phyloP scores from a whole-genome alignment of 129 eudicot genomes.

The Scalesia atractyloides region DNA sequence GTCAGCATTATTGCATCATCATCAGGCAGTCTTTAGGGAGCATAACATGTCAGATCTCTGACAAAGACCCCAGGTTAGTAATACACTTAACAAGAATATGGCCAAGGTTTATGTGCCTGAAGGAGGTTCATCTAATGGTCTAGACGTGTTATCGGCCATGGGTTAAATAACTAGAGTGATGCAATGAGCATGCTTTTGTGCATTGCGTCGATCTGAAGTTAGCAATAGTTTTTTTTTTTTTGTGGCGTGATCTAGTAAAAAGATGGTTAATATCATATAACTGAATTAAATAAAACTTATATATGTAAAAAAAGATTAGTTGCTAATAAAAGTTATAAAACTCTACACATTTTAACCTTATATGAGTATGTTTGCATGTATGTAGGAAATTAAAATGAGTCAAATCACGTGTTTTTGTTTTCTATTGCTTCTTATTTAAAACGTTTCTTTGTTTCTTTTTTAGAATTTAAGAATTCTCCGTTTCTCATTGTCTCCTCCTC shows the following conservation, averaged over 20 bases:
- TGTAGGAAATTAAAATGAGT: too few species aligned
- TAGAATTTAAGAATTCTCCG: too few species aligned
- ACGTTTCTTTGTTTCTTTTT: too few species aligned
- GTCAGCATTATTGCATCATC: conserved; percentile 73
- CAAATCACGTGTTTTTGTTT: too few species aligned
- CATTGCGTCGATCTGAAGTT: neutral
- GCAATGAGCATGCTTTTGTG: neutral
- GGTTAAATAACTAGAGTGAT: conserved; percentile 27
- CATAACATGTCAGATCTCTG: conserved; percentile 39
- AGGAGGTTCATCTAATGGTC: conserved; percentile 46
- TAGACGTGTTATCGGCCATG: conserved; percentile 76
- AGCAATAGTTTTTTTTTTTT: neutral
- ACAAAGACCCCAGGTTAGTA: conserved; percentile 34
- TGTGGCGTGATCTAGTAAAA: neutral
- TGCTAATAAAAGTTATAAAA: too few species aligned
- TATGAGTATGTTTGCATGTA: too few species aligned
- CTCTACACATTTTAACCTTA: too few species aligned
- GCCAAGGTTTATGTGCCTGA: conserved; percentile 40
- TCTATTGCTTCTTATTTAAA: too few species aligned
- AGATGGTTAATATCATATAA: neutral
- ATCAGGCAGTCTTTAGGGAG: conserved; percentile 40
- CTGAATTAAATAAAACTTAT: too few species aligned
- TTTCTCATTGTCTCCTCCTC: too few species aligned
- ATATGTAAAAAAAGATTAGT: too few species aligned
- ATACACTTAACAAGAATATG: conserved; percentile 30